Conservation (phyloP, 225 moss, liverwort and hornwort genomes). For the Anthoceros angustus region DNA sequence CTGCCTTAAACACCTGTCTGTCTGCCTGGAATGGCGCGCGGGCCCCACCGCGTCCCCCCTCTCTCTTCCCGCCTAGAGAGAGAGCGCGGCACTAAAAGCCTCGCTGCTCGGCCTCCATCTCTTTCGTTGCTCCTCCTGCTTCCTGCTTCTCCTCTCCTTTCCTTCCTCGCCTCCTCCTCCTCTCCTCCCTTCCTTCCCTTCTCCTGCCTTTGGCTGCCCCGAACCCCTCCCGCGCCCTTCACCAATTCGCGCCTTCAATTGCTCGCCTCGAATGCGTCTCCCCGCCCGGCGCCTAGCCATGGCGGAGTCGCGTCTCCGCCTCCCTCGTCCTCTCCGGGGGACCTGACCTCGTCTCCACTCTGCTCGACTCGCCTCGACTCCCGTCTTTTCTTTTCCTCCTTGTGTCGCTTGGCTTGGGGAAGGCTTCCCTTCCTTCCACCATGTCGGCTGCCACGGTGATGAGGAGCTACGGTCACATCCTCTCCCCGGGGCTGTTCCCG, state of each 20-base stretch:
- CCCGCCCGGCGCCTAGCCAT: no score
- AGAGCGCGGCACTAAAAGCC: neutral
- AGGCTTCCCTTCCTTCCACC: neutral
- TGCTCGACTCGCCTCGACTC: neutral
- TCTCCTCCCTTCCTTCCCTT: neutral
- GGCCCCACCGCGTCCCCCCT: neutral
- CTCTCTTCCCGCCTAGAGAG: neutral
- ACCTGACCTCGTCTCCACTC: neutral
- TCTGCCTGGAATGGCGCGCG: neutral
- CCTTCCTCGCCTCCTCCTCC: neutral
- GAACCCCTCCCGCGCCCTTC: no score
- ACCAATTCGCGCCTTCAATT: no score
- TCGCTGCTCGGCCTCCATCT: neutral
- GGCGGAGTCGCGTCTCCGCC: no score
- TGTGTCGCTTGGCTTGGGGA: neutral
- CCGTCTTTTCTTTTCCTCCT: neutral
- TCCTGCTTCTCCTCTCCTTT: neutral
- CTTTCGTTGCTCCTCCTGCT: neutral
- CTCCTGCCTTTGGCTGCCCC: neutral
- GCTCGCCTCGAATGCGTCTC: no score
- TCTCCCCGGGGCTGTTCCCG: neutral
- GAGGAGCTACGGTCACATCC: neutral
- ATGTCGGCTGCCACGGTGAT: constrained; percentile 3
- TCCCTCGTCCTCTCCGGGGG: no score
- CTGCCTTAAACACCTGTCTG: no score